Conservation (phyloP, 495 filamentous ascomycete species). For the Trypethelium eluteriae region DNA sequence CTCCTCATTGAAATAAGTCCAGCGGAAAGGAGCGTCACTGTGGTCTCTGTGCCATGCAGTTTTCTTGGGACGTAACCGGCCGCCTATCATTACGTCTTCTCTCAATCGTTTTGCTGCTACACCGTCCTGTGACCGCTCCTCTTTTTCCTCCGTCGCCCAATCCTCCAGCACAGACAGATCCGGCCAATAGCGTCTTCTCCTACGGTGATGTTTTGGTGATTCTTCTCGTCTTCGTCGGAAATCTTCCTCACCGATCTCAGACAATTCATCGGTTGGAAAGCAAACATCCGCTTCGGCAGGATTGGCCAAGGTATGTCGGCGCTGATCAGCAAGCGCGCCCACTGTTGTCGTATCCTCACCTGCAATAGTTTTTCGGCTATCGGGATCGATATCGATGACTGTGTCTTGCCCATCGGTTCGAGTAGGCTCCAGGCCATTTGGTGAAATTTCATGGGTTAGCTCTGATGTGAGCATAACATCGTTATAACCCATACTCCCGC, state of each 20-base stretch:
- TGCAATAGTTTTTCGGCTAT: slow-evolving; percentile 37
- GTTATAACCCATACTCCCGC: slow-evolving; percentile 61
- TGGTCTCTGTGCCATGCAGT: slow-evolving; percentile 74
- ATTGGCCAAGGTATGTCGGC: slow-evolving; percentile 46
- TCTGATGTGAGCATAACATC: slow-evolving; percentile 68
- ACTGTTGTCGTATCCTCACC: slow-evolving; percentile 33
- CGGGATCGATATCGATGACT: slow-evolving; percentile 53
- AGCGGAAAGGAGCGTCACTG: slow-evolving; percentile 86
- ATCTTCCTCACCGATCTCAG: slow-evolving; percentile 75
- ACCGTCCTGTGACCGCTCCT: slow-evolving; percentile 69
- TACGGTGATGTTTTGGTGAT: slow-evolving; percentile 47
- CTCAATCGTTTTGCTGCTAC: slow-evolving; percentile 85
- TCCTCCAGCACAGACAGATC: slow-evolving; percentile 73
- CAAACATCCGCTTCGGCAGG: slow-evolving; percentile 83
- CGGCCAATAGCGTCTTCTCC: slow-evolving; percentile 54
- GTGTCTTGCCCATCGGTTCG: slow-evolving; percentile 39
- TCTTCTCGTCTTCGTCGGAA: slow-evolving; percentile 33
- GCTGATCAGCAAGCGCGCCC: slow-evolving; percentile 25
- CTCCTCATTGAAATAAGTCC: slow-evolving; percentile 98
- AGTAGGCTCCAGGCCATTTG: slow-evolving; percentile 31
- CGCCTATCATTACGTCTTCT: slow-evolving; percentile 85
- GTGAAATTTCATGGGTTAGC: slow-evolving; percentile 38
- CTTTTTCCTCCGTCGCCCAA: slow-evolving; percentile 87
- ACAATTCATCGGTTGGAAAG: slow-evolving; percentile 73
- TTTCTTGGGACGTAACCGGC: slow-evolving; percentile 74